Evolutionary conservation across 345 rosid genomes (phyloP).

Genomic region (Populus tremula): DNA sequence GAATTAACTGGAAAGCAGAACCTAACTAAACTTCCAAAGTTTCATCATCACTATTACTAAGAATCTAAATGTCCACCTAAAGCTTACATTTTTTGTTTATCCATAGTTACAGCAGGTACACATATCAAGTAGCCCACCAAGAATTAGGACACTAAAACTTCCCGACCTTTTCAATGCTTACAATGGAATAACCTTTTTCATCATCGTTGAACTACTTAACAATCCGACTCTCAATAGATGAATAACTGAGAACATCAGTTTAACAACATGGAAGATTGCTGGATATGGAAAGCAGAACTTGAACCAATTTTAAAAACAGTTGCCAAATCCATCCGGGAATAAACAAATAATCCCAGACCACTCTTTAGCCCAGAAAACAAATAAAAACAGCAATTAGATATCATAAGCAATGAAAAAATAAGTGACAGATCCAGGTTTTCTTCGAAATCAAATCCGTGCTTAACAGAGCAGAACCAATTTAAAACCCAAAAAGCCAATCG

Average conservation of each 20-base stretch:
- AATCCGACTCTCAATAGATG: neutral
- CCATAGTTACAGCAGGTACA: conserved; percentile 78
- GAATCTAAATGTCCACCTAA: conserved; percentile 54
- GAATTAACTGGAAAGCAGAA: neutral
- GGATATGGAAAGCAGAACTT: neutral
- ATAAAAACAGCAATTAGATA: neutral
- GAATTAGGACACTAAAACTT: conserved; percentile 58
- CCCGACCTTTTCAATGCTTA: too few species aligned
- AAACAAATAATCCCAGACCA: neutral
- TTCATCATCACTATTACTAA: neutral
- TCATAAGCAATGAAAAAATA: neutral
- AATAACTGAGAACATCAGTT: neutral
- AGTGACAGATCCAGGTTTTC: conserved; percentile 13
- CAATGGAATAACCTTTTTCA: neutral
- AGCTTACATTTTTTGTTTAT: conserved; percentile 56
- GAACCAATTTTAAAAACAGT: neutral
- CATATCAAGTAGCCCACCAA: conserved; percentile 64
- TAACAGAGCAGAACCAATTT: neutral
- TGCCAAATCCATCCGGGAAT: neutral
- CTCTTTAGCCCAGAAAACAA: neutral
- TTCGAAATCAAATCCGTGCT: neutral
- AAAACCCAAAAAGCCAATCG: neutral
- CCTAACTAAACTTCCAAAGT: neutral
- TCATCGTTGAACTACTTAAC: neutral
- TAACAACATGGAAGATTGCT: neutral